Evolutionary conservation across 805 yeast species (phyloP).

Genomic region (Candida xyloterini): DNA sequence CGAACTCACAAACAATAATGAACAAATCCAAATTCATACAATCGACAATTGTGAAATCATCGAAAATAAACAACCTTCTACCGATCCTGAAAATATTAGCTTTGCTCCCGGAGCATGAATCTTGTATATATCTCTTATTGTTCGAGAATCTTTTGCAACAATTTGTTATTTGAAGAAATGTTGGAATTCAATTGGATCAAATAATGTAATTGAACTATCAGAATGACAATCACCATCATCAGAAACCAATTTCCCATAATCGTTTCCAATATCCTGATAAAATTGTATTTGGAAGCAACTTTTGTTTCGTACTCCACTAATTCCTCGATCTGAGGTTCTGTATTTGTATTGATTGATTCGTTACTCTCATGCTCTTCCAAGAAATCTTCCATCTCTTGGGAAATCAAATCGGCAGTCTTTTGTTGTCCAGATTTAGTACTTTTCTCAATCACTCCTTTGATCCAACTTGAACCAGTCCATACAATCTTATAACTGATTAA

Average conservation of each 20-base stretch:
- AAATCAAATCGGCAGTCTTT: conserved; percentile 48
- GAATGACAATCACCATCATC: conserved; percentile 5
- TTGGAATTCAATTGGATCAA: conserved; percentile 5
- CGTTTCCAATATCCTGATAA: conserved; percentile 4
- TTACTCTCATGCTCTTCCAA: conserved; percentile 16
- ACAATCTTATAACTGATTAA: conserved; percentile 70
- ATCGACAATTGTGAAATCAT: conserved; percentile 63
- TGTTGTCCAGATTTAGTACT: conserved; percentile 80
- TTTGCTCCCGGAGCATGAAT: conserved; percentile 21
- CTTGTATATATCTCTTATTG: conserved; percentile 3
- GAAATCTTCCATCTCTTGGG: conserved; percentile 22
- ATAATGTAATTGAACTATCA: conserved; percentile 10
- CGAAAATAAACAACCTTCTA: conserved; percentile 37
- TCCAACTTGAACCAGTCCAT: conserved; percentile 93
- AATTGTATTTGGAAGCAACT: not conserved
- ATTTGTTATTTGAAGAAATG: conserved; percentile 1
- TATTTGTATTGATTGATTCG: not conserved
- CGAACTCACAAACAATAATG: conserved; percentile 57
- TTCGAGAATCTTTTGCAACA: conserved; percentile 1
- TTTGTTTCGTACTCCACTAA: not conserved
- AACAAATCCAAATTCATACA: conserved; percentile 57
- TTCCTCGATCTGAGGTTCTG: not conserved
- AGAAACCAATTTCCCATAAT: conserved; percentile 13
- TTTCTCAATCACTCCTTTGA: conserved; percentile 82
- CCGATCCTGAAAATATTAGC: conserved; percentile 14